These are phyloP conservation scores for Euphrasia confusa DNA, from an alignment of 257 asterid species.

Conservation along the genomic window DNA sequence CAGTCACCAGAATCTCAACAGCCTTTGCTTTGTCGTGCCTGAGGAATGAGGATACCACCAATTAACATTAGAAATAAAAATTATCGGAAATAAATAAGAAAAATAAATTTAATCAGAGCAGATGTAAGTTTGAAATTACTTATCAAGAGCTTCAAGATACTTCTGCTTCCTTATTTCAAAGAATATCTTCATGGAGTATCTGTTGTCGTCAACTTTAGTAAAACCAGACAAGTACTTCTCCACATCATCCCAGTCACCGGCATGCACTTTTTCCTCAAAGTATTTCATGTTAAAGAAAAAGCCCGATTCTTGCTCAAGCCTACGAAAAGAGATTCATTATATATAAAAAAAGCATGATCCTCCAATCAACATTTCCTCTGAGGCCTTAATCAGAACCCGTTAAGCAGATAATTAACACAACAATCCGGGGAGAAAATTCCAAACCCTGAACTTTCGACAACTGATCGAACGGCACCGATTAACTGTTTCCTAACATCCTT, in stretches of 20 bases:
- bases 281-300: conserved; percentile 94
- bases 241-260: conserved; percentile 98
- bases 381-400: no score
- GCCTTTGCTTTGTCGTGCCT: conserved; percentile 98
- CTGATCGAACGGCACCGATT: background rate
- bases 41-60: conserved; percentile 15
- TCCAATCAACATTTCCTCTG: no score
- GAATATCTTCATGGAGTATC: conserved; percentile 97
- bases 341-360: no score
- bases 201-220: conserved; percentile 90
- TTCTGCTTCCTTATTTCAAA: conserved; percentile 95
- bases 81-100: background rate
- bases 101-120: background rate
- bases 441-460: background rate
- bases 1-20: conserved; percentile 75
- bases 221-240: conserved; percentile 95
- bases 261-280: conserved; percentile 96
- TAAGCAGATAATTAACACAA: background rate
- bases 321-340: conserved; percentile 23
- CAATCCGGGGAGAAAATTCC: conserved; percentile 13
- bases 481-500: background rate
- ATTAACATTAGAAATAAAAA: background rate
- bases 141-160: conserved; percentile 96
- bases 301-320: conserved; percentile 98
- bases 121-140: conserved; percentile 36